Conservation (phyloP, 164 flowering plant species). For the Magnolia sinica region DNA sequence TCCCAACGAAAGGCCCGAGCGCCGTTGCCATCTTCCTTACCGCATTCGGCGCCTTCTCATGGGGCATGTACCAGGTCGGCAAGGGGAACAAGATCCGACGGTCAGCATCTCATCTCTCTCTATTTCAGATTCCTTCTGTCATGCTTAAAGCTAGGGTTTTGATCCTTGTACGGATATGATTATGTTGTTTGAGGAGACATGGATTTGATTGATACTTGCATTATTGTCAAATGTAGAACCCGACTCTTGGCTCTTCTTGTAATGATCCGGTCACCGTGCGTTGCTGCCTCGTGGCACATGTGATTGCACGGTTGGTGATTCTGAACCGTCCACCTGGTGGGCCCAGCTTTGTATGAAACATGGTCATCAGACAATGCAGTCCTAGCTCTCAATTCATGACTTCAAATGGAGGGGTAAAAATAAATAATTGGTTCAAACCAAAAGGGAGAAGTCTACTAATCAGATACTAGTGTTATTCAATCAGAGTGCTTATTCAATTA, state of each 20-base stretch:
- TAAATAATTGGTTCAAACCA: neutral
- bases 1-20: conserved; percentile 85
- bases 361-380: no score
- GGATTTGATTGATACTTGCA: neutral
- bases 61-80: conserved; percentile 97
- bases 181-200: neutral
- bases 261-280: no score
- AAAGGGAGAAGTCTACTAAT: neutral
- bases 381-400: no score
- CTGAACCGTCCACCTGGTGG: neutral
- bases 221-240: no score
- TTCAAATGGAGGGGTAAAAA: no score
- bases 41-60: conserved; percentile 79
- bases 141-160: no score
- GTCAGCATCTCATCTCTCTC: conserved; percentile 26
- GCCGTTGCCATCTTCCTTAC: conserved; percentile 83
- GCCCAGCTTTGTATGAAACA: no score
- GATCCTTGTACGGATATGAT: no score
- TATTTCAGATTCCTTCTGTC: neutral
- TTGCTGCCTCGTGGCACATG: no score
- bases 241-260: no score
- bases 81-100: conserved; percentile 89
- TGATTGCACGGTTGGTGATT: neutral
- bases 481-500: neutral
- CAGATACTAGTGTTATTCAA: neutral